phyloP scores from a whole-genome alignment of 2,329 filamentous ascomycete species.

The Aspergillaceae sp. region DNA sequence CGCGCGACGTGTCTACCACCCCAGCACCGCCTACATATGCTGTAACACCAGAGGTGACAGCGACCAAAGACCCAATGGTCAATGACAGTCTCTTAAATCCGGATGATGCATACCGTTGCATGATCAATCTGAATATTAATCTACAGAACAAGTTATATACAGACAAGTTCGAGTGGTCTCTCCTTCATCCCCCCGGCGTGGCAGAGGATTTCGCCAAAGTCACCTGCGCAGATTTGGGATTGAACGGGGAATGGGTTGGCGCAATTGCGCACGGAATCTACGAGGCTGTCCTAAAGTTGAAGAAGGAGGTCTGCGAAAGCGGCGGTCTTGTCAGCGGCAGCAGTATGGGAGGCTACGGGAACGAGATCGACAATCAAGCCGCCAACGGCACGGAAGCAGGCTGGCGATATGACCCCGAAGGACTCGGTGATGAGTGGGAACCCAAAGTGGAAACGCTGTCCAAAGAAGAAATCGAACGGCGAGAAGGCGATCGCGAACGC shows the following conservation, averaged over 20 bases:
- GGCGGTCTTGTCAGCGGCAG: conserved; percentile 84
- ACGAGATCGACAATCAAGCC: conserved; percentile 80
- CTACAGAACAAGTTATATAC: conserved; percentile 85
- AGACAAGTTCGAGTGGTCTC: conserved; percentile 96
- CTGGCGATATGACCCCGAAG: conserved; percentile 92
- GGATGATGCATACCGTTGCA: conserved; percentile 89
- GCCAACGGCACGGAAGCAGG: conserved; percentile 75
- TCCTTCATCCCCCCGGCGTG: conserved; percentile 82
- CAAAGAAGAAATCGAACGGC: conserved; percentile 95
- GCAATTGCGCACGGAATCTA: conserved; percentile 96
- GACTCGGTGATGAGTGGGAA: conserved; percentile 75
- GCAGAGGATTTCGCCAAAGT: conserved; percentile 87
- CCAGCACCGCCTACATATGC: conserved; percentile 40
- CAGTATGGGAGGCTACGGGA: conserved; percentile 60
- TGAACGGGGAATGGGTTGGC: conserved; percentile 87
- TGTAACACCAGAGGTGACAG: conserved; percentile 50
- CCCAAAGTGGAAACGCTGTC: conserved; percentile 72
- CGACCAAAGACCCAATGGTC: conserved; percentile 34
- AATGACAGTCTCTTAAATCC: conserved; percentile 72
- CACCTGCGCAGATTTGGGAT: conserved; percentile 83
- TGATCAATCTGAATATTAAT: conserved; percentile 85
- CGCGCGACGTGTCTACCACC: conserved; percentile 48
- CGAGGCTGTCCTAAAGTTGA: conserved; percentile 81
- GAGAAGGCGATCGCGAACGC: conserved; percentile 86
- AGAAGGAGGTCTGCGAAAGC: conserved; percentile 93